Base-by-base conservation (phyloP, 139 green algal genomes). In the Tetradesmus obliquus region DNA sequence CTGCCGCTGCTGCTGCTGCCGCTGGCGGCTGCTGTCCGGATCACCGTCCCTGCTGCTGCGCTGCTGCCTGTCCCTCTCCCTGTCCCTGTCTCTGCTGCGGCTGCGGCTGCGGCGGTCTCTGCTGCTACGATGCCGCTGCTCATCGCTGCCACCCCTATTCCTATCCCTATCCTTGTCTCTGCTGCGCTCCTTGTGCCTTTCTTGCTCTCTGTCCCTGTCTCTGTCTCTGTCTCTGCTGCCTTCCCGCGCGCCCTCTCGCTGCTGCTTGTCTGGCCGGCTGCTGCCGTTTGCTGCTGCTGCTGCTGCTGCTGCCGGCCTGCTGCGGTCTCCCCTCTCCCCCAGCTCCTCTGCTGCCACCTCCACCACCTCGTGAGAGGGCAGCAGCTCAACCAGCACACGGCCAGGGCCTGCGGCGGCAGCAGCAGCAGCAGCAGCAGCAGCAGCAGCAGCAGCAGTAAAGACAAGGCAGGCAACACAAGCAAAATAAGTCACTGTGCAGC, bases 301-400 rank as follows among this genome's bases (percentile, higher is more conserved):
- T 51, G 76, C 88, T 84, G 55, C 88, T 53, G 22, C 57, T 45
- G 80, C 62, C 84, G 81, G 76, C 12, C 82, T 19, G 60, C 32
- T 82, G 53, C 20, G 84, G 66, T 6, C 79, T 24, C 79, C 87
- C 10, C 82, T 82, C 54, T 69, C 87, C 19, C 89, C 86, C 79
- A 79, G 51, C 13, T 82, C 89, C 12, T 80, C 82, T 57, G 74
- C 69, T 89, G 81, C 81, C 71, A 88, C 89, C 51, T 55, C 58
- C 58, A 82, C 88, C 55, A 84, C 71, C 17, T 83, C 86, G 9
- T 13, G 7, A n/a, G 86, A 90, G 10, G 86, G 86, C 53, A 24
- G 57, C 20, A 90, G 71, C 86, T 90, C 86, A 19, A 90, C 86
- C 10, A 84, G 51, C 19, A 90, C 71, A 71, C 86, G 69, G 5